These are phyloP conservation scores for Boehmeria nivea DNA, from an alignment of 306 rosid genomes.

Conservation along the genomic window DNA sequence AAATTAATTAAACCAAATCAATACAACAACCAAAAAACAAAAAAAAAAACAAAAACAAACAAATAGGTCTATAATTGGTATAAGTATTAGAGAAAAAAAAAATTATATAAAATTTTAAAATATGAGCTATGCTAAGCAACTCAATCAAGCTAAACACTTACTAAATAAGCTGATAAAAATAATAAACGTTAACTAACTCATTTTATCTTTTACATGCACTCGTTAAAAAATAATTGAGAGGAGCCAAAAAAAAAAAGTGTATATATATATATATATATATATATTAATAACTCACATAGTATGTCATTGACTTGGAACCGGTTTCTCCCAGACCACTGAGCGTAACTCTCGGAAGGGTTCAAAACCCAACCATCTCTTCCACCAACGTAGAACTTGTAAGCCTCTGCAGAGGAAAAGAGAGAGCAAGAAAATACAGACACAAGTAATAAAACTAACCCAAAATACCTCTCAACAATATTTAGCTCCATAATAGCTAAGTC, in stretches of 20 bases:
- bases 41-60: background rate
- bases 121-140: too few relatives aligned
- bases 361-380: conserved; percentile 71
- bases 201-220: too few relatives aligned
- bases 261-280: background rate
- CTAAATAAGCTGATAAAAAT: too few relatives aligned
- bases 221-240: too few relatives aligned
- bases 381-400: conserved; percentile 49
- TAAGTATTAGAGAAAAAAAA: too few relatives aligned
- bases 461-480: conserved; percentile 7
- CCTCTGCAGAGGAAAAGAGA: conserved; percentile 30
- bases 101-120: too few relatives aligned
- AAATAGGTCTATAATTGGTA: too few relatives aligned
- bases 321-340: conserved; percentile 48
- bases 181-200: too few relatives aligned
- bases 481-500: conserved; percentile 39
- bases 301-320: conserved; percentile 62
- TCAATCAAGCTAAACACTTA: too few relatives aligned
- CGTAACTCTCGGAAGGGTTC: conserved; percentile 52
- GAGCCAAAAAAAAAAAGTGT: too few relatives aligned
- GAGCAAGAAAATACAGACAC: conserved; percentile 13
- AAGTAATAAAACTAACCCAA: conserved; percentile 15
- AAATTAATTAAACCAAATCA: background rate
- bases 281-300: conserved; percentile 36
- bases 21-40: background rate